Evolutionary conservation across 1,284 basidiomycete species (phyloP).

Genomic region (Inonotus obliquus): DNA sequence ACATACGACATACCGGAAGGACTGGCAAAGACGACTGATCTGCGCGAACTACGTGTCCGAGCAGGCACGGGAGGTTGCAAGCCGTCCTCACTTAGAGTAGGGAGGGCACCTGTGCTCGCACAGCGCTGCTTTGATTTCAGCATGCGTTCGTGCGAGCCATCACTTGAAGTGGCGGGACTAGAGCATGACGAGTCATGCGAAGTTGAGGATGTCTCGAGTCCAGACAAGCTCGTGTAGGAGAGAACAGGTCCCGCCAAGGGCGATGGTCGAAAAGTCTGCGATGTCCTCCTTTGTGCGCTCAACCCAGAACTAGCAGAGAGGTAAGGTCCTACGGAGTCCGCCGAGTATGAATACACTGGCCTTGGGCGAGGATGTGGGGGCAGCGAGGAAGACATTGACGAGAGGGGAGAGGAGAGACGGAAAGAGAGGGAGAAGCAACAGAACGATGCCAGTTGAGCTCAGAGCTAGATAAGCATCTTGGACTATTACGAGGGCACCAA

Average conservation of each 20-base stretch:
- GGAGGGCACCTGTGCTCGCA: not conserved
- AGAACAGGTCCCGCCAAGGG: constrained; percentile 12
- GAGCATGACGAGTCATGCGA: not conserved
- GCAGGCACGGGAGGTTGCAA: not conserved
- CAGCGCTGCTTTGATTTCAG: not conserved
- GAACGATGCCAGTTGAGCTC: too few species aligned
- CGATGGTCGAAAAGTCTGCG: constrained; percentile 11
- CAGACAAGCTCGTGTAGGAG: not conserved
- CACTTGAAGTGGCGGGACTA: not conserved
- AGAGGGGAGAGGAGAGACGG: too few species aligned
- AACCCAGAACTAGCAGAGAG: not conserved
- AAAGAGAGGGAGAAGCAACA: too few species aligned
- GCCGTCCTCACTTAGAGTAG: not conserved
- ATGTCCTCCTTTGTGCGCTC: not conserved
- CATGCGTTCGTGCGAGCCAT: not conserved
- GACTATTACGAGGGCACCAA: too few species aligned
- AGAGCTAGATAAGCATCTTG: too few species aligned
- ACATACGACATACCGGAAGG: not conserved
- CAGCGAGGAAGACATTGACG: not conserved
- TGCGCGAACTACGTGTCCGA: not conserved
- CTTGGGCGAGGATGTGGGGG: not conserved
- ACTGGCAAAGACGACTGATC: not conserved
- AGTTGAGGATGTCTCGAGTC: not conserved
- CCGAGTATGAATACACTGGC: not conserved
- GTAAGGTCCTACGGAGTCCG: not conserved